Conservation (phyloP, 371 early-diverging fungal genomes). For the Circinella minor region DNA sequence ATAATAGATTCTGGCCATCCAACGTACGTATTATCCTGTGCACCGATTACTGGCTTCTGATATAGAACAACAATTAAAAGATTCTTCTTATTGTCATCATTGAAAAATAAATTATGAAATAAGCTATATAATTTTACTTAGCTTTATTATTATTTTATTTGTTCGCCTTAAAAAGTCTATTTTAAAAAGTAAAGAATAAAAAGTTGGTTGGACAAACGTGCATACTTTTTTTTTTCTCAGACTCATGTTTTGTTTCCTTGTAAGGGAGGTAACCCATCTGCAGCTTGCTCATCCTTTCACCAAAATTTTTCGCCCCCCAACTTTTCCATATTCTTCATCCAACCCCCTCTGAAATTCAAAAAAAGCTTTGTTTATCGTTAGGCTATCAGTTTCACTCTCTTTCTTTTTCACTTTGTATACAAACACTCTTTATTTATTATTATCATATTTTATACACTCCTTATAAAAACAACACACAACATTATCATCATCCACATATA, state of each 20-base stretch:
- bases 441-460: background rate
- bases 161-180: too few relatives aligned
- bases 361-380: background rate
- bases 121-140: background rate
- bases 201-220: too few relatives aligned
- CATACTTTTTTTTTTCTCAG: background rate
- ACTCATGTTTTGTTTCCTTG: constrained; percentile 7
- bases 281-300: constrained; percentile 3
- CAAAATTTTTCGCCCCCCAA: too few relatives aligned
- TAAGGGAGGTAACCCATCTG: constrained; percentile 13
- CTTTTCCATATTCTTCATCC: background rate
- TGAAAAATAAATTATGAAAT: constrained; percentile 2
- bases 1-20: constrained; percentile 21
- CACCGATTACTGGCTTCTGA: constrained; percentile 15
- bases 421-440: background rate
- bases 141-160: too few relatives aligned
- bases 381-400: background rate
- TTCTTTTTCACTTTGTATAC: constrained; percentile 1
- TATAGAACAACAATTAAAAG: constrained; percentile 4
- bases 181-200: too few relatives aligned
- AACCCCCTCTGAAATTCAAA: too few relatives aligned
- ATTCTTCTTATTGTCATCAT: background rate
- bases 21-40: constrained; percentile 25
- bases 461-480: background rate
- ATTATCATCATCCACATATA: background rate